A percentile compares a stretch with the other conserved stretches of the same genome.
These are phyloP conservation scores for Verticillium albo-atrum DNA, from an alignment of 2,329 filamentous ascomycete genomes.

Conservation along the genomic window DNA sequence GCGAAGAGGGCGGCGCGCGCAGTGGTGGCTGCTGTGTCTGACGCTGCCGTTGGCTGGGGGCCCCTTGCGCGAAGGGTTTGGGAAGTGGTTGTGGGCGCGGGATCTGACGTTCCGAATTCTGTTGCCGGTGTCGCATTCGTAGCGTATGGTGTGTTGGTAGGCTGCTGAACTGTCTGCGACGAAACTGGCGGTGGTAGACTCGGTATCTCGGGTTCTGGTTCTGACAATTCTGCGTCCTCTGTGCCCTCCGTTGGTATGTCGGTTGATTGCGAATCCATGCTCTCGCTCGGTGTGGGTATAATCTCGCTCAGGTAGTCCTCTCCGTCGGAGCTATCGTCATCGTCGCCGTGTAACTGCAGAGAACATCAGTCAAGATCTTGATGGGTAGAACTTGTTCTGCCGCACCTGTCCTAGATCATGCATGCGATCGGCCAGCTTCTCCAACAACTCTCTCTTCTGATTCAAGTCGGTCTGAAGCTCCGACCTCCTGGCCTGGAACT, in stretches of 20 bases:
- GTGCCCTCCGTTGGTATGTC: constrained; percentile 14
- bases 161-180: background rate
- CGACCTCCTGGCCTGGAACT: constrained; percentile 52
- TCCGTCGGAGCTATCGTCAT: constrained; percentile 45
- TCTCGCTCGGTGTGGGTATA: constrained; percentile 51
- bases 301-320: constrained; percentile 54
- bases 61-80: constrained; percentile 30
- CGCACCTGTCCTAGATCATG: constrained; percentile 62
- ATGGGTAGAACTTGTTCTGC: background rate
- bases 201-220: constrained; percentile 1
- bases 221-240: constrained; percentile 11
- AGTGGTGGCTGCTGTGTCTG: constrained; percentile 22
- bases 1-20: constrained; percentile 42
- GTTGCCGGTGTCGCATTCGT: background rate
- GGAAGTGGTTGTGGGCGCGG: constrained; percentile 14
- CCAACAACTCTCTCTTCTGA: constrained; percentile 60
- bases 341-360: constrained; percentile 28
- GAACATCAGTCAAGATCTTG: constrained; percentile 27
- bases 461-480: constrained; percentile 61
- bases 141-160: background rate
- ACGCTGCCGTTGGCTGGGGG: constrained; percentile 7
- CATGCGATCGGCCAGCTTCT: constrained; percentile 61
- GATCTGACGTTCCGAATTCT: background rate
- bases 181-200: background rate
- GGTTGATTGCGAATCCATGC: constrained; percentile 32